A percentile compares a stretch with the other conserved stretches of the same genome.
These are phyloP conservation scores for Globisporangium nunn DNA, from an alignment of 352 stramenopile genomes.

Conservation along the genomic window DNA sequence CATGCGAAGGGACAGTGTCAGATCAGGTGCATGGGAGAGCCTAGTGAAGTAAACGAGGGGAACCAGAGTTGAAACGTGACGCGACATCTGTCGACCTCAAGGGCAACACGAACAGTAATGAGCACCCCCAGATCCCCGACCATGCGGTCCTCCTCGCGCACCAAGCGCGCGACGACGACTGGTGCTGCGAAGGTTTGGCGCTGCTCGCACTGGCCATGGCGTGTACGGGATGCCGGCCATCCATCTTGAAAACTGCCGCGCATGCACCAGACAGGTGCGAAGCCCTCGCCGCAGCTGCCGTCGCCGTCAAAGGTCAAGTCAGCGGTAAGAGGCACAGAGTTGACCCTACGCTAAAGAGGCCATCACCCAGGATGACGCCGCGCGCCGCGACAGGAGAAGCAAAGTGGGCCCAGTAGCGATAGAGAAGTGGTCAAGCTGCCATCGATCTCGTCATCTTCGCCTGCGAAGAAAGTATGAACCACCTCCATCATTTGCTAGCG, in stretches of 20 bases:
- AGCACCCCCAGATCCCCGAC: no score
- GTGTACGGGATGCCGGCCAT: no score
- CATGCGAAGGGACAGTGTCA: slow-evolving; percentile 1
- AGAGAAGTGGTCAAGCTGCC: slow-evolving; percentile 48
- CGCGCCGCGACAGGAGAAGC: slow-evolving; percentile 10
- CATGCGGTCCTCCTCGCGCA: no score
- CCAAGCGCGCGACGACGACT: no score
- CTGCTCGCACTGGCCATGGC: no score
- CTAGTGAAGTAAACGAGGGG: not conserved
- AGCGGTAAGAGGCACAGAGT: not conserved
- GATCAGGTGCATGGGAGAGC: not conserved
- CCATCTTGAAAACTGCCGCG: no score
- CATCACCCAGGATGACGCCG: not conserved
- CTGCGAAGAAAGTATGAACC: slow-evolving; percentile 25
- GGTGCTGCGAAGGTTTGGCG: no score
- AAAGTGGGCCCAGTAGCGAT: not conserved
- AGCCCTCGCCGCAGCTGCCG: not conserved
- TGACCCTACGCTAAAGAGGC: no score
- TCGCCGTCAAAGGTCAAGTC: slow-evolving; percentile 4
- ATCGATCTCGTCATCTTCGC: slow-evolving; percentile 18
- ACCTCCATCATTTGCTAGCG: no score
- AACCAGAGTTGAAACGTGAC: not conserved
- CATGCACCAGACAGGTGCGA: not conserved
- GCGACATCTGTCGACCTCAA: no score
- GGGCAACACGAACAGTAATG: no score